Evolutionary conservation across 768 basidiomycete species (phyloP), one percentile per base, ranked within the genome.

Genomic region (Podaxis rugospora): DNA sequence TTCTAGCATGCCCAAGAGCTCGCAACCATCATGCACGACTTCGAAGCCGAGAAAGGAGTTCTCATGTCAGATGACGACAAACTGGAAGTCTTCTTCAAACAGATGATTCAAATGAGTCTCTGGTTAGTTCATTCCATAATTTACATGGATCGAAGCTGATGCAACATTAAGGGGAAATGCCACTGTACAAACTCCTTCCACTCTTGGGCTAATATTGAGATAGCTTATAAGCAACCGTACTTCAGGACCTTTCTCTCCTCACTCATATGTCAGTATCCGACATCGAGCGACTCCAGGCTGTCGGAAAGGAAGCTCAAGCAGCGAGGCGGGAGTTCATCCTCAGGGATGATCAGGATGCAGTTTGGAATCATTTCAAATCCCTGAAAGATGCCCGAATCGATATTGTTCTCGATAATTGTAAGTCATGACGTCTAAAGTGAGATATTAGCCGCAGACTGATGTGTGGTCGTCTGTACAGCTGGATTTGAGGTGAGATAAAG

Each of bases 351-450:
- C 85, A 93, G 68, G 78, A 82, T 18, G 73, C 72, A 5, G 87
- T 85, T 1, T 98, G 95, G 95, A 69, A 82, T 5, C 80, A 92
- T 68, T 66, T 96, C 28, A 83, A 82, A 65, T 76, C 73, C 5
- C 65, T 92, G 36, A 76, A 78, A 57, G 75, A 71, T 61, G 83
- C 76, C 0, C 76, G 87, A 7, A 78, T 95, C 5, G 96, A 98
- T 71, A 87, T 98, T 57, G 84, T 98, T 2, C 75, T 99, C 16
- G 96, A 99, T 68, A 98, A 99, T 67, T 86, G 93, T 95, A 62
- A 71, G 73, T 63, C 7, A 28, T 6, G 3, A 44, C 21, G 54
- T 25, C 18, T 7, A 37, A 32, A 32, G 32, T 7, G 7, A 32
- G 32, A 4, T 27, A 40, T 1, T 42, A 21, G 21, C 14, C 6